These are phyloP conservation scores for Anacardium occidentale DNA, from an alignment of 345 rosid genomes.

Conservation along the genomic window DNA sequence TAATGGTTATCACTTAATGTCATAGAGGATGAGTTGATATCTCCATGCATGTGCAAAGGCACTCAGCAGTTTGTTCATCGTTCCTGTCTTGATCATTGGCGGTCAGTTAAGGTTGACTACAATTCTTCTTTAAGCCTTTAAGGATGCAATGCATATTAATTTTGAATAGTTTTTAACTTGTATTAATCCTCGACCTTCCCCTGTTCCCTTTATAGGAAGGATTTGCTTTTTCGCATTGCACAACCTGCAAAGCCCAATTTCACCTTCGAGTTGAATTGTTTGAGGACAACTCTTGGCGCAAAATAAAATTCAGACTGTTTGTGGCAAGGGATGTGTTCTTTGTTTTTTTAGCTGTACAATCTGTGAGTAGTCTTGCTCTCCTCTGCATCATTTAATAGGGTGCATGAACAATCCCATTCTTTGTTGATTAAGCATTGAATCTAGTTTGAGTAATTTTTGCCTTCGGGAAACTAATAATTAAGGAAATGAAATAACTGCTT, in stretches of 20 bases:
- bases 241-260: constrained; percentile 85
- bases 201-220: constrained; percentile 58
- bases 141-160: not conserved
- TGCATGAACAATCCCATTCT: not conserved
- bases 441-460: not conserved
- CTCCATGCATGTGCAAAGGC: constrained; percentile 99
- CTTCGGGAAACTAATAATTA: not conserved
- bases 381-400: not conserved
- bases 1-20: constrained; percentile 15
- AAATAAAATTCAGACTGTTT: constrained; percentile 84
- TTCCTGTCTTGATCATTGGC: constrained; percentile 86
- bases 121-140: not conserved
- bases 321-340: constrained; percentile 91
- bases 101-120: constrained; percentile 58
- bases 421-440: not conserved
- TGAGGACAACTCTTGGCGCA: constrained; percentile 90
- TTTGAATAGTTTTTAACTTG: not conserved
- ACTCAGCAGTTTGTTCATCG: constrained; percentile 92
- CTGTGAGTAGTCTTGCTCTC: constrained; percentile 42
- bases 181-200: not conserved
- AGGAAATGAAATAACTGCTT: not conserved
- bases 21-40: constrained; percentile 83
- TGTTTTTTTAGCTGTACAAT: constrained; percentile 85
- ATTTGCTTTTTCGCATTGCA: constrained; percentile 93
- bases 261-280: constrained; percentile 66